Evolutionary conservation across 2,329 filamentous ascomycete genomes (phyloP).

Genomic region (Daldinia sp.): DNA sequence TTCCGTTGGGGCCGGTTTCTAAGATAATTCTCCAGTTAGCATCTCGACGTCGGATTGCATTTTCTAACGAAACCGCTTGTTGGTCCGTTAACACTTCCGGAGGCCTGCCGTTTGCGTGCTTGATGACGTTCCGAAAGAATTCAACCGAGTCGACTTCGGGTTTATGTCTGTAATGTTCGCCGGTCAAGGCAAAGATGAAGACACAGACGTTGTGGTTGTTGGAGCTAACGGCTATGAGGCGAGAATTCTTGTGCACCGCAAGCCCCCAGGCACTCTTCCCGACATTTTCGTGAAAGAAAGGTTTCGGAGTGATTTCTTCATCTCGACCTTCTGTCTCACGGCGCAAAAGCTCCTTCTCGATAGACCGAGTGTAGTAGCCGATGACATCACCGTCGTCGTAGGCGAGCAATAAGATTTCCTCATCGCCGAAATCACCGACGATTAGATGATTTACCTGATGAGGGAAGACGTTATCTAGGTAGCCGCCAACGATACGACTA

Average conservation of each 20-base stretch:
- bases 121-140: conserved; percentile 36
- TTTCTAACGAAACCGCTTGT: conserved; percentile 41
- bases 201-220: conserved; percentile 63
- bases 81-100: not conserved
- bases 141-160: conserved; percentile 15
- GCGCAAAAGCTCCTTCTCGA: conserved; percentile 47
- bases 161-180: conserved; percentile 10
- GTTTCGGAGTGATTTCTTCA: conserved; percentile 25
- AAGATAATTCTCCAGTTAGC: conserved; percentile 62
- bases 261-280: conserved; percentile 86
- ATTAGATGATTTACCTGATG: conserved; percentile 76
- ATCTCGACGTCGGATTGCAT: conserved; percentile 52
- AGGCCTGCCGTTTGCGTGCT: conserved; percentile 24
- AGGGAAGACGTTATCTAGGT: conserved; percentile 58
- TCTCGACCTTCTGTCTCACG: conserved; percentile 39
- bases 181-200: conserved; percentile 48
- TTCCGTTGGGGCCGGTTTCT: conserved; percentile 49
- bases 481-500: conserved; percentile 56
- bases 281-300: conserved; percentile 80
- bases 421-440: conserved; percentile 71
- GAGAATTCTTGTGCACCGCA: conserved; percentile 80
- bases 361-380: conserved; percentile 70
- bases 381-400: conserved; percentile 81
- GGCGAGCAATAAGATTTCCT: conserved; percentile 73
- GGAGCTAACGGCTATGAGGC: conserved; percentile 84